Conservation (phyloP, 2,329 filamentous ascomycete species). For the Pseudogymnoascus sp. region DNA sequence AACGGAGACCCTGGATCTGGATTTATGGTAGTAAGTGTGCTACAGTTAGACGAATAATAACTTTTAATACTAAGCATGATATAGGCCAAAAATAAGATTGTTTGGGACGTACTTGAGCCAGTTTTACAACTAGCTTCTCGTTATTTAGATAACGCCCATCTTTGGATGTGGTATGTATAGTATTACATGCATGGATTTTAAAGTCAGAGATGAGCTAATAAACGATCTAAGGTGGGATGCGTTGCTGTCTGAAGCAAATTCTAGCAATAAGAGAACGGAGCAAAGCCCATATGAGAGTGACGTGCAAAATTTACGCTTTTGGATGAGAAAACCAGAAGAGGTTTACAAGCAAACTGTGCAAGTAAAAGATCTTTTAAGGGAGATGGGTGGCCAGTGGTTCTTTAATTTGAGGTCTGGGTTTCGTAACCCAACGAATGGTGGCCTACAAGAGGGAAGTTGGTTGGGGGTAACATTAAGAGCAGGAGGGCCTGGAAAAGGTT, state of each 20-base stretch:
- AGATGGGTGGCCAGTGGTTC: neutral
- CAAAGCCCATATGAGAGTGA: neutral
- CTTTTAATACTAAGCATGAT: neutral
- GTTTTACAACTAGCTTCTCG: neutral
- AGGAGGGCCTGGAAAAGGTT: neutral
- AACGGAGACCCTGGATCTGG: neutral
- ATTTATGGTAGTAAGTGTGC: neutral
- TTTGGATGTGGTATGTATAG: neutral
- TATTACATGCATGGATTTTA: neutral
- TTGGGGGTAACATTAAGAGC: neutral
- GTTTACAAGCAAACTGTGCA: neutral
- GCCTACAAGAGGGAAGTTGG: neutral
- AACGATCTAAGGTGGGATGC: neutral
- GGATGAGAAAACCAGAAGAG: neutral
- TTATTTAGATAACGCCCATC: neutral
- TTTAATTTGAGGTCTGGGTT: neutral
- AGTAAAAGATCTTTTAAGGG: neutral
- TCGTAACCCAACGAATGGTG: neutral
- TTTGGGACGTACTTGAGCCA: neutral
- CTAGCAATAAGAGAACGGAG: neutral
- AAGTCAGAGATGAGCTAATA: neutral
- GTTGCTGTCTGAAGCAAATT: neutral
- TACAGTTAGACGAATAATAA: neutral
- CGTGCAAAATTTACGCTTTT: neutral
- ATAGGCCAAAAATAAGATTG: neutral